phyloP scores from a whole-genome alignment of 2,329 filamentous ascomycete species.

The Aureobasidium sp. region DNA sequence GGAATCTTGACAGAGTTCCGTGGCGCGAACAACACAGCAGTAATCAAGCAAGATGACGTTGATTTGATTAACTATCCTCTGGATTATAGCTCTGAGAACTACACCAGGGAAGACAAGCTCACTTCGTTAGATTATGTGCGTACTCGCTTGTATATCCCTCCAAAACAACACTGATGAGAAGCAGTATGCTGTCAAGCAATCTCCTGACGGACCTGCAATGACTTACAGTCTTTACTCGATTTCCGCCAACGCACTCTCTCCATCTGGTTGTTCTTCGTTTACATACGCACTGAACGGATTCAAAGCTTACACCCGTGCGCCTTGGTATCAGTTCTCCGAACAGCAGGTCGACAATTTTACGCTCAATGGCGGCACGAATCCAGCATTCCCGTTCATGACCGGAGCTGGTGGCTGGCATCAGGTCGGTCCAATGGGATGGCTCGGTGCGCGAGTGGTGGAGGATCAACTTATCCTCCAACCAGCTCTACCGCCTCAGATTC shows the following conservation, averaged over 20 bases:
- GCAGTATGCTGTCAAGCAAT: conserved; percentile 53
- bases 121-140: conserved; percentile 47
- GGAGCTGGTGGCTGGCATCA: conserved; percentile 64
- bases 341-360: conserved; percentile 56
- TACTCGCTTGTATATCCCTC: background rate
- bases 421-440: conserved; percentile 59
- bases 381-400: conserved; percentile 64
- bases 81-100: conserved; percentile 40
- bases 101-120: conserved; percentile 44
- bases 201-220: conserved; percentile 62
- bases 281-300: conserved; percentile 60
- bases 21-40: conserved; percentile 19
- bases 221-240: conserved; percentile 65
- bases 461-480: conserved; percentile 58
- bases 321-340: conserved; percentile 66
- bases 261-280: conserved; percentile 60
- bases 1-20: conserved; percentile 17
- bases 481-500: conserved; percentile 58
- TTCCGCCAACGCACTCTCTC: conserved; percentile 57
- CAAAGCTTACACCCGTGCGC: conserved; percentile 56
- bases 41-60: conserved; percentile 63
- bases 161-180: background rate
- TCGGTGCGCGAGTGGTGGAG: conserved; percentile 55
- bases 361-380: conserved; percentile 58
- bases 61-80: conserved; percentile 58